Conservation (phyloP, 257 asterid genomes). For the Scutellaria minor region DNA sequence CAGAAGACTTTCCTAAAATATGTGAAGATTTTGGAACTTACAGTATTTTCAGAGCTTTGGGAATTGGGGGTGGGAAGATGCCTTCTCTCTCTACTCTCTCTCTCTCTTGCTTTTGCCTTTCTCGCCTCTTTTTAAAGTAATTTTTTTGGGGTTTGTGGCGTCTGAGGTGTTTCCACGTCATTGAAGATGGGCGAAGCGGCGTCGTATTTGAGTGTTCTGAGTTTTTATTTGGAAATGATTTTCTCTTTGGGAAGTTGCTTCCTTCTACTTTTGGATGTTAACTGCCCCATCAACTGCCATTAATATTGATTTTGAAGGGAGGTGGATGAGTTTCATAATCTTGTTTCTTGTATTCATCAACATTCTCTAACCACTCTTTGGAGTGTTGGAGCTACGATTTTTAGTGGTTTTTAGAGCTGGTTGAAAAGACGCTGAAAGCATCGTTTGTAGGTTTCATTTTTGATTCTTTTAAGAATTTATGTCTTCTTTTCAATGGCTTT, state of each 20-base stretch:
- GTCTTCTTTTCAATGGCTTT: slow-evolving; percentile 4
- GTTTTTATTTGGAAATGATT: slow-evolving; percentile 31
- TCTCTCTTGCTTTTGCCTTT: slow-evolving; percentile 3
- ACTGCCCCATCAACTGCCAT: not conserved
- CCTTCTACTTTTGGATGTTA: slow-evolving; percentile 27
- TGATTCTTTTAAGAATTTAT: not conserved
- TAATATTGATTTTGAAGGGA: not conserved
- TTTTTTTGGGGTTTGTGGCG: slow-evolving; percentile 9
- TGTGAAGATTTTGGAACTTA: slow-evolving; percentile 9
- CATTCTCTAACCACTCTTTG: not conserved
- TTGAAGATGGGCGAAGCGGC: slow-evolving; percentile 32
- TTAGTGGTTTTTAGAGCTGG: not conserved
- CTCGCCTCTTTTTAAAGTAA: not conserved
- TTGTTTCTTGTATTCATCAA: not conserved
- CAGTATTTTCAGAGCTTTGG: slow-evolving; percentile 32
- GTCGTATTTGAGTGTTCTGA: slow-evolving; percentile 9
- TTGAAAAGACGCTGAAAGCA: slow-evolving; percentile 15
- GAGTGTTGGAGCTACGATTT: not conserved
- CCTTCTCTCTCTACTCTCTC: slow-evolving; percentile 12
- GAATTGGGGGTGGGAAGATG: slow-evolving; percentile 34
- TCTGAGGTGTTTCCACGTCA: slow-evolving; percentile 39
- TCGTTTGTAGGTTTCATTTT: not conserved
- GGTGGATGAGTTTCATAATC: not conserved
- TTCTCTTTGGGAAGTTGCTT: slow-evolving; percentile 28
- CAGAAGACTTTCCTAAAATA: slow-evolving; percentile 28